Conservation (phyloP, 495 filamentous ascomycete species). For the Penicillium longicatenatum region DNA sequence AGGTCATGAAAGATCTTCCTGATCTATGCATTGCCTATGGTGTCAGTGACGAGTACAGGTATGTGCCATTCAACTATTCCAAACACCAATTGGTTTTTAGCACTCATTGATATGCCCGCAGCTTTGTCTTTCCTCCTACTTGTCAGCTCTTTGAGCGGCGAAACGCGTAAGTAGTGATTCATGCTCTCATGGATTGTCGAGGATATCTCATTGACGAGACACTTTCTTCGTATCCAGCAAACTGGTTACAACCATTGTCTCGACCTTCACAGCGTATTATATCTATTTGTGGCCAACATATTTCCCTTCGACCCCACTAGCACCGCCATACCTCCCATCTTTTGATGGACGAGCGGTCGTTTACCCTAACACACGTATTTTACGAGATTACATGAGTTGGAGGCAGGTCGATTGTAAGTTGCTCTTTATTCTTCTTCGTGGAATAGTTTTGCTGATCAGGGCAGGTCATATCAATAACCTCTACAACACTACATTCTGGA, state of each 20-base stretch:
- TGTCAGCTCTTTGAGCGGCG: conserved; percentile 85
- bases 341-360: conserved; percentile 91
- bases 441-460: neutral
- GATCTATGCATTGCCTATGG: conserved; percentile 90
- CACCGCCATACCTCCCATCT: conserved; percentile 70
- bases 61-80: conserved; percentile 10
- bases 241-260: conserved; percentile 84
- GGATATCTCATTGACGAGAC: neutral
- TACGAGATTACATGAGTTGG: conserved; percentile 96
- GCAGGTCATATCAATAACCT: conserved; percentile 95
- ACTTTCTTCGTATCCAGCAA: conserved; percentile 64
- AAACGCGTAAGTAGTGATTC: conserved; percentile 59
- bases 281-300: conserved; percentile 75
- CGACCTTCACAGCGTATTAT: conserved; percentile 92
- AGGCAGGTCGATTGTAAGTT: conserved; percentile 89
- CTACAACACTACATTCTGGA: conserved; percentile 97
- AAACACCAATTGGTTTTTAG: neutral
- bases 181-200: neutral
- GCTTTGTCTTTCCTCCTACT: conserved; percentile 84
- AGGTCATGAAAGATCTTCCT: conserved; percentile 79
- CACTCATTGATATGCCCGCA: conserved; percentile 30
- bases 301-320: conserved; percentile 67
- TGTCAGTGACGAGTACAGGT: conserved; percentile 93
- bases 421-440: neutral
- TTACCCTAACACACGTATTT: conserved; percentile 75